Conservation (phyloP, 2,329 filamentous ascomycete genomes). For the Endoconidiophora polonica region DNA sequence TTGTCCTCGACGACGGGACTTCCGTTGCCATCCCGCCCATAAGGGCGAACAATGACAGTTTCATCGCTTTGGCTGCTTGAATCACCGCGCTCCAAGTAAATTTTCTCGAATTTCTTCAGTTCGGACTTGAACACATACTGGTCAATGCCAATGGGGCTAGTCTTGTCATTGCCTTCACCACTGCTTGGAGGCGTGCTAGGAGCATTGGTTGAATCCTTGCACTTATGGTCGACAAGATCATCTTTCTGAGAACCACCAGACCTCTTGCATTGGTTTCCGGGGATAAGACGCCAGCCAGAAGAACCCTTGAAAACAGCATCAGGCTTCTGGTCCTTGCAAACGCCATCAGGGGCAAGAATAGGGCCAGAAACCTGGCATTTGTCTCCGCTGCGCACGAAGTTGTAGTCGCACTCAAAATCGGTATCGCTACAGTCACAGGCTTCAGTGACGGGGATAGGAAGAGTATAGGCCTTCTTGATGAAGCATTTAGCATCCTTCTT, state of each 20-base stretch:
- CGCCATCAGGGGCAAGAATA: conserved; percentile 49
- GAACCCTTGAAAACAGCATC: conserved; percentile 66
- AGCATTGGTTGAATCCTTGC: conserved; percentile 36
- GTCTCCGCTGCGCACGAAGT: conserved; percentile 57
- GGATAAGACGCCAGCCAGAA: conserved; percentile 84
- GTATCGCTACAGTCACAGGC: conserved; percentile 64
- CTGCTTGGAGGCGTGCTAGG: conserved; percentile 26
- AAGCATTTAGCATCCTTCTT: conserved; percentile 85
- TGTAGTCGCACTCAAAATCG: conserved; percentile 96
- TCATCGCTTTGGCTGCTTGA: conserved; percentile 52
- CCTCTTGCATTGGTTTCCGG: conserved; percentile 57
- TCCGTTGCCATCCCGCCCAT: conserved; percentile 18
- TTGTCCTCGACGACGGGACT: conserved; percentile 28
- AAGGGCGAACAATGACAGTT: conserved; percentile 42
- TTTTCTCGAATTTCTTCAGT: conserved; percentile 33
- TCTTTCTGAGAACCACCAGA: conserved; percentile 48
- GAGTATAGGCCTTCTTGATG: conserved; percentile 69
- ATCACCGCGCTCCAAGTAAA: conserved; percentile 66
- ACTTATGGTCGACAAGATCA: conserved; percentile 56
- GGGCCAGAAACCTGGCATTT: conserved; percentile 51
- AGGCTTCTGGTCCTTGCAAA: conserved; percentile 48
- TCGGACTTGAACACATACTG: conserved; percentile 46
- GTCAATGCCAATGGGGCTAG: conserved; percentile 43
- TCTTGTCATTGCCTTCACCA: conserved; percentile 1
- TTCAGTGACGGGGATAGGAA: conserved; percentile 52